Conservation (phyloP, 1,284 basidiomycete species). For the Apiotrichum siamense region DNA sequence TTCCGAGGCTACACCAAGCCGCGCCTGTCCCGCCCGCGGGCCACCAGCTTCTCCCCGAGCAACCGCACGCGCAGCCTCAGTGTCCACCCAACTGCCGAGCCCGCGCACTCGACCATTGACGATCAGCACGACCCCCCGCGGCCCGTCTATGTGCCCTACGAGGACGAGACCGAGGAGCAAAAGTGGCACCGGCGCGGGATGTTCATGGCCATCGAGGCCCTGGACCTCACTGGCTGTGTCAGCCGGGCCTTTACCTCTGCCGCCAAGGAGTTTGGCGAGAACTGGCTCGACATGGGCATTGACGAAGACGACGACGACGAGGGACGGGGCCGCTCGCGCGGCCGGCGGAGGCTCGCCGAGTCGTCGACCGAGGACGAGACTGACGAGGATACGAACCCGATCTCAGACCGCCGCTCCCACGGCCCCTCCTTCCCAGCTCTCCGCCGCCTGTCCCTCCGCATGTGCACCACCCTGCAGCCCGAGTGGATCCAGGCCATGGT, state of each 20-base stretch:
- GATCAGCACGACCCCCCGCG: conserved; percentile 28
- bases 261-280: conserved; percentile 72
- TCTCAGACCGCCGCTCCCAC: conserved; percentile 42
- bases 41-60: conserved; percentile 12
- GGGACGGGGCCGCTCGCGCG: conserved; percentile 34
- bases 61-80: conserved; percentile 23
- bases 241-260: conserved; percentile 79
- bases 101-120: conserved; percentile 12
- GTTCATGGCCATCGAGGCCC: conserved; percentile 65
- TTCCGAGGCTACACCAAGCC: conserved; percentile 58
- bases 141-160: conserved; percentile 42
- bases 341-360: conserved; percentile 10
- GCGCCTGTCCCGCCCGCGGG: conserved; percentile 20
- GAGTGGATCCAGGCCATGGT: conserved; percentile 72
- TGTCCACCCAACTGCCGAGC: conserved; percentile 4
- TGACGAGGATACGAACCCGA: conserved; percentile 12
- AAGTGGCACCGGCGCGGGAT: conserved; percentile 56
- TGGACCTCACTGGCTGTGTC: conserved; percentile 92
- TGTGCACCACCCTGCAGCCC: conserved; percentile 68
- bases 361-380: conserved; percentile 13
- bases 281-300: conserved; percentile 53
- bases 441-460: conserved; percentile 75
- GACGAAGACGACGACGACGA: conserved; percentile 52
- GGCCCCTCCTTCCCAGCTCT: conserved; percentile 61
- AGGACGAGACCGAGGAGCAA: conserved; percentile 53